Base-by-base conservation (phyloP, 2,329 filamentous ascomycete species). In the Talaromyces islandicus region DNA sequence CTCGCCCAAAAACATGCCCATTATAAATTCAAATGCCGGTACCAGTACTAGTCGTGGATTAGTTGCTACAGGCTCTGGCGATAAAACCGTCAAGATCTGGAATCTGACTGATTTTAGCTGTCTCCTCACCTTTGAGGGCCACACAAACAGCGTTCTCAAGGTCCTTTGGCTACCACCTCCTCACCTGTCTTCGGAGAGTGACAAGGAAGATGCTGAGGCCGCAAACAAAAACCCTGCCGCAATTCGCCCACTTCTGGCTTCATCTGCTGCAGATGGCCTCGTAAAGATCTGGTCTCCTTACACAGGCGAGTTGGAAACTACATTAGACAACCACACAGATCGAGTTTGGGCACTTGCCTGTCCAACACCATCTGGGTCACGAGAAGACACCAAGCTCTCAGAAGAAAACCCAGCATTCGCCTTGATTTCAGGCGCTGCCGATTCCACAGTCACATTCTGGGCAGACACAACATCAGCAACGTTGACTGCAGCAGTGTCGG, bases 81-180 rank as follows among this genome's bases (percentile, higher is more conserved):
- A 99, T 75, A 97, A 97, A 77, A 97, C 91, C 0, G 85, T 97
- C 69, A 95, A 96, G 73, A 83, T 99, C 10, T 99, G 95, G 95
- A 97, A 85, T 71, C 80, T 99, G 63, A 84, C 88, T 2, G 92
- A 96, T 75, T 99, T 97, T 76, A 91, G 87, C 65, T 99, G 94
- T 75, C 79, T 99, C 52, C 83, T 93, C 60, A 97, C 94, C 0
- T 94, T 97, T 59, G 95, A 99, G 75, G 94, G 94, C 0, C 94
- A 99, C 74, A 93, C 92, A 5, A 95, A 97, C 77, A 96, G 90
- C 68, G 90, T 99, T 2, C 80, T 99, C 32, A 97, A 97, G 76
- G 90, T 96, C 2, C 84, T 90, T 3, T 99, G 94, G 94, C 81
- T 99, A 4, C 83, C 84, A 1, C 78, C 82, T 56, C 75, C 75